Evolutionary conservation across 257 asterid genomes (phyloP).

Genomic region (Forsythia suspensa): DNA sequence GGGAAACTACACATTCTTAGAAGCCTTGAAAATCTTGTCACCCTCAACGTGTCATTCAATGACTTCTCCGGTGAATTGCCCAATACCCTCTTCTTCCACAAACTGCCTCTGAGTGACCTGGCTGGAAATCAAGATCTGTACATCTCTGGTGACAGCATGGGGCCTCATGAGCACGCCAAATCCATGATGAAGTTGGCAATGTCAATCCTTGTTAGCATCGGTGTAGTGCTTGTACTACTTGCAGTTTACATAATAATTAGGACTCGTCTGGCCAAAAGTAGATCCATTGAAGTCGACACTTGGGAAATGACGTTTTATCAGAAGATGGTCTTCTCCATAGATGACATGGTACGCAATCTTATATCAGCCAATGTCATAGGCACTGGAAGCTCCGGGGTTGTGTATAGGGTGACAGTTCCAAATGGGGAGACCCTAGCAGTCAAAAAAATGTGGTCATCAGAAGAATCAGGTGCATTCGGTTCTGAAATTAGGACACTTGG

Average conservation of each 20-base stretch:
- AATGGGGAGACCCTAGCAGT: constrained; percentile 45
- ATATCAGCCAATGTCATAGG: constrained; percentile 88
- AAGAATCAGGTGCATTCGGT: constrained; percentile 44
- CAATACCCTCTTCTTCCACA: constrained; percentile 70
- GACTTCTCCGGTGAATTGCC: constrained; percentile 82
- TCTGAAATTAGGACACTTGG: constrained; percentile 51
- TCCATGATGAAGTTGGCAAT: constrained; percentile 76
- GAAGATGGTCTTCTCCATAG: constrained; percentile 69
- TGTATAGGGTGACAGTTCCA: constrained; percentile 66
- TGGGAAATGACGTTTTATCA: constrained; percentile 93
- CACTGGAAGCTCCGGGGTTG: constrained; percentile 98
- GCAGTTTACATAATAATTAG: constrained; percentile 58
- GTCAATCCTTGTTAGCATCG: constrained; percentile 79
- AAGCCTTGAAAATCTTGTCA: constrained; percentile 73
- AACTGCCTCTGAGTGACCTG: constrained; percentile 64
- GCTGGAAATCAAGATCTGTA: constrained; percentile 67
- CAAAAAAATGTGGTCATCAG: constrained; percentile 59
- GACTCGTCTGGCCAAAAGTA: constrained; percentile 40
- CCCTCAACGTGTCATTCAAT: constrained; percentile 83
- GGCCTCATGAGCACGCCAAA: constrained; percentile 36
- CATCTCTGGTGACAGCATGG: constrained; percentile 45
- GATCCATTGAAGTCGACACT: constrained; percentile 40
- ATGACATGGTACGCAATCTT: constrained; percentile 65
- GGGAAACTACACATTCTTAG: constrained; percentile 68
- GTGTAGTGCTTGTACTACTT: constrained; percentile 69